Evolutionary conservation across 2,329 filamentous ascomycete genomes (phyloP).

Genomic region (Alternaria sp.): DNA sequence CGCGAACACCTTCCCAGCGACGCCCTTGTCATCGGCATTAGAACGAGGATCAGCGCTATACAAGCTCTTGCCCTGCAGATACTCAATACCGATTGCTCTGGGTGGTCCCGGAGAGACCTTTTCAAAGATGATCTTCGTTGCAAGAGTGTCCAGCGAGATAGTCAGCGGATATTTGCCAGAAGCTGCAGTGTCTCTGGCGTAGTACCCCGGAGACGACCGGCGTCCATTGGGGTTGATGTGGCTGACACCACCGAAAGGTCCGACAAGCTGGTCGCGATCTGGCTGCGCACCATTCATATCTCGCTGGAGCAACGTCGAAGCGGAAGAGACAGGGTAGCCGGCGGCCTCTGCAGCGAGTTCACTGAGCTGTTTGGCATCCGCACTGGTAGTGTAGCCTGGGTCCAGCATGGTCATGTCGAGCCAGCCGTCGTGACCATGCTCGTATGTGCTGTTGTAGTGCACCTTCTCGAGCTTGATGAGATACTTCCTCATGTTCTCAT

Average conservation of each 20-base stretch:
- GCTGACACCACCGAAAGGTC: neutral
- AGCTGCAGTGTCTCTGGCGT: neutral
- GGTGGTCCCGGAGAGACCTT: slow-evolving; percentile 45
- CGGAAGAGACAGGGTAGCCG: neutral
- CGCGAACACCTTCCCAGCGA: slow-evolving; percentile 15
- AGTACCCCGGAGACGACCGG: neutral
- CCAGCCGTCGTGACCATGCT: slow-evolving; percentile 31
- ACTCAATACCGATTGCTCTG: slow-evolving; percentile 51
- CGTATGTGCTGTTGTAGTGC: slow-evolving; percentile 32
- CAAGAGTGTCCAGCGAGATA: slow-evolving; percentile 51
- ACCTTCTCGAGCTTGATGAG: slow-evolving; percentile 46
- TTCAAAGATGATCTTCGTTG: neutral
- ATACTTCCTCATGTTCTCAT: slow-evolving; percentile 64
- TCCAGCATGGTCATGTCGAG: slow-evolving; percentile 36
- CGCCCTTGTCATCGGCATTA: slow-evolving; percentile 41
- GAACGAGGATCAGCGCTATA: slow-evolving; percentile 48
- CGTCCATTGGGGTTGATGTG: neutral
- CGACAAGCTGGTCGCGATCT: neutral
- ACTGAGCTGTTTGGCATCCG: slow-evolving; percentile 23
- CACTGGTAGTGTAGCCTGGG: slow-evolving; percentile 23
- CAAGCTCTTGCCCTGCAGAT: slow-evolving; percentile 44
- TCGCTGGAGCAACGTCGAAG: neutral
- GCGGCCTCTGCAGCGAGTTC: slow-evolving; percentile 7
- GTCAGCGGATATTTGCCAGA: slow-evolving; percentile 54
- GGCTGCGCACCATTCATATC: neutral